These are phyloP conservation scores for Ophiostoma tasmaniense DNA, from an alignment of 2,329 filamentous ascomycete genomes.

Conservation along the genomic window DNA sequence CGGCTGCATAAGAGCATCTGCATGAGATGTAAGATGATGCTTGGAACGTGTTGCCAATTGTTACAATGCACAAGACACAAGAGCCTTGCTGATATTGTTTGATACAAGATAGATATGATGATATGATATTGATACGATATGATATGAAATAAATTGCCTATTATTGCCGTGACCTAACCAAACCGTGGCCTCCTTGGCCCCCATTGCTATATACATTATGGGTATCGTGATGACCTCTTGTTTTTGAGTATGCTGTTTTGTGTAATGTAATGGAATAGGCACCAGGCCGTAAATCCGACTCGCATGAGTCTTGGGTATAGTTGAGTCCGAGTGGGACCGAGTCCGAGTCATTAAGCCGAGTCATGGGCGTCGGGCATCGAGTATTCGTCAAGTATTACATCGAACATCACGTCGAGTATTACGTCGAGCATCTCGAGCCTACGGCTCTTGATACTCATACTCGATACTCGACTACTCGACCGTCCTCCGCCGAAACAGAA, in stretches of 20 bases:
- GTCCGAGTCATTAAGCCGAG: neutral
- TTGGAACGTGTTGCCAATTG: neutral
- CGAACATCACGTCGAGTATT: neutral
- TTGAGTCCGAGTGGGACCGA: neutral
- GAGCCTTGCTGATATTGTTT: neutral
- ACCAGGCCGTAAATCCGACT: neutral
- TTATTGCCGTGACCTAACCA: neutral
- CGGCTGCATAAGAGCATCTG: neutral
- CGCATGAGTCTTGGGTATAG: neutral
- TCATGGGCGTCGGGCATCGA: too few species aligned
- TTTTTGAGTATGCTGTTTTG: neutral
- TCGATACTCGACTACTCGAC: slow-evolving; percentile 3
- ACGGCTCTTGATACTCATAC: neutral
- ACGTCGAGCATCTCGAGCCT: neutral
- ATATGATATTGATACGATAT: neutral
- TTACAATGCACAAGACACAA: neutral
- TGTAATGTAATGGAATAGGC: neutral
- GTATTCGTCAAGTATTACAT: too few species aligned
- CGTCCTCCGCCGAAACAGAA: slow-evolving; percentile 33
- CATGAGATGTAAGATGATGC: neutral
- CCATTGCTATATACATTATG: neutral
- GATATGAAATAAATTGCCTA: neutral
- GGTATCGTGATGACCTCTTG: neutral
- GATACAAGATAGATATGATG: too few species aligned
- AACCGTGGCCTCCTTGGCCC: neutral